Percentiles rank a stretch among this genome's conserved stretches.
These are phyloP conservation scores for Arxiozyma telluris DNA, from an alignment of 1,139 yeast genomes.

Conservation along the genomic window DNA sequence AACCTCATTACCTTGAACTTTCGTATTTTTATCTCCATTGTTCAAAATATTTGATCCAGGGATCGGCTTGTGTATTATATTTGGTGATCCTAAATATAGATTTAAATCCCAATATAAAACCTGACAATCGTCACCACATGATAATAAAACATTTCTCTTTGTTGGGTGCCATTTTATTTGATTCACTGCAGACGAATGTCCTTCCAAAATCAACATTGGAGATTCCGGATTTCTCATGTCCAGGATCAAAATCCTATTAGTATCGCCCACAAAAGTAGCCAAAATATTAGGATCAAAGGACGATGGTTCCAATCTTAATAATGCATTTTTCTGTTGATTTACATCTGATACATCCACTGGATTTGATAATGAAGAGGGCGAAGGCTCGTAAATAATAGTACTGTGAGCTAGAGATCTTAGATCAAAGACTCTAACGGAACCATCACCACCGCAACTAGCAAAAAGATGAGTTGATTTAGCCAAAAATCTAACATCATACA, in stretches of 20 bases:
- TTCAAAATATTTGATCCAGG: not conserved
- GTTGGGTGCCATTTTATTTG: constrained; percentile 79
- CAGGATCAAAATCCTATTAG: constrained; percentile 56
- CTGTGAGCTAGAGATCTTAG: constrained; percentile 84
- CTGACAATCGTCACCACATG: constrained; percentile 90
- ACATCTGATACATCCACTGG: constrained; percentile 1
- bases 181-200: constrained; percentile 62
- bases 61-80: not conserved
- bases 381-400: constrained; percentile 81
- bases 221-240: constrained; percentile 86
- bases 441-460: constrained; percentile 93
- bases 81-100: constrained; percentile 7
- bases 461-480: constrained; percentile 70
- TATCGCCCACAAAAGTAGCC: constrained; percentile 72
- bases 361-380: constrained; percentile 7
- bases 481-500: constrained; percentile 81
- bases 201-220: constrained; percentile 61
- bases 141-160: constrained; percentile 49
- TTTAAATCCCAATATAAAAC: constrained; percentile 76
- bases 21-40: constrained; percentile 1
- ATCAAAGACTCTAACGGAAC: constrained; percentile 87
- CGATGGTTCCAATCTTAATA: constrained; percentile 68
- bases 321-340: constrained; percentile 14
- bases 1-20: constrained; percentile 10
- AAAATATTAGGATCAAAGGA: constrained; percentile 71